Evolutionary conservation across 345 rosid genomes (phyloP).

Genomic region (Citrus inodora): DNA sequence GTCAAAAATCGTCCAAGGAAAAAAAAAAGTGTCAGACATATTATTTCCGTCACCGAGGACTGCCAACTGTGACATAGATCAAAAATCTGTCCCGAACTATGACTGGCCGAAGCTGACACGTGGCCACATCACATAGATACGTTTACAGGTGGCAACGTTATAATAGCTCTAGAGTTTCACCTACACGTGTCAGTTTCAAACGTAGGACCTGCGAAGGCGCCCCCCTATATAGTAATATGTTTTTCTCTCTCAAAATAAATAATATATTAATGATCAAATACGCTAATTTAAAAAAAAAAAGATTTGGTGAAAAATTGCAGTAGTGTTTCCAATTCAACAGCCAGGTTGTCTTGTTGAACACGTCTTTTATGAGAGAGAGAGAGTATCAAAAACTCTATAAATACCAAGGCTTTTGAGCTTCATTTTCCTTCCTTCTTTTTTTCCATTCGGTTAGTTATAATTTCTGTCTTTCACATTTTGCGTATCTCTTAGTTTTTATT

Average conservation of each 20-base stretch:
- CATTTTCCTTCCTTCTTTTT: constrained; percentile 20
- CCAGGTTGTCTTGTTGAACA: constrained; percentile 57
- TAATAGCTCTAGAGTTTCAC: neutral
- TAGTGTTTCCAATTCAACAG: constrained; percentile 29
- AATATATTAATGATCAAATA: neutral
- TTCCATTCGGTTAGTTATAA: neutral
- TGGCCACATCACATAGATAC: constrained; percentile 27
- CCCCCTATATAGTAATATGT: neutral
- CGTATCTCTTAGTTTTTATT: neutral
- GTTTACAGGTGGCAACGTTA: constrained; percentile 23
- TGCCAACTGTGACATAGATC: neutral
- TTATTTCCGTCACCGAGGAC: constrained; percentile 17
- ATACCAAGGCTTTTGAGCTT: constrained; percentile 32
- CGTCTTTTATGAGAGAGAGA: constrained; percentile 31
- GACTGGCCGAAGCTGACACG: constrained; percentile 31
- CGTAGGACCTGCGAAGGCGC: neutral
- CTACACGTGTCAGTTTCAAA: constrained; percentile 31
- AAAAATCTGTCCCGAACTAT: neutral
- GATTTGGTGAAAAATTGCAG: constrained; percentile 7
- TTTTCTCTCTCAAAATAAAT: neutral
- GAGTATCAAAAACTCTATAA: constrained; percentile 51
- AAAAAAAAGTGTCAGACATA: neutral
- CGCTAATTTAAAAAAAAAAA: neutral
- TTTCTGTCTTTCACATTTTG: constrained; percentile 9
- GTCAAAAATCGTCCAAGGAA: neutral